Base-by-base conservation (phyloP, 75 land plant species). In the Cupressus sempervirens region DNA sequence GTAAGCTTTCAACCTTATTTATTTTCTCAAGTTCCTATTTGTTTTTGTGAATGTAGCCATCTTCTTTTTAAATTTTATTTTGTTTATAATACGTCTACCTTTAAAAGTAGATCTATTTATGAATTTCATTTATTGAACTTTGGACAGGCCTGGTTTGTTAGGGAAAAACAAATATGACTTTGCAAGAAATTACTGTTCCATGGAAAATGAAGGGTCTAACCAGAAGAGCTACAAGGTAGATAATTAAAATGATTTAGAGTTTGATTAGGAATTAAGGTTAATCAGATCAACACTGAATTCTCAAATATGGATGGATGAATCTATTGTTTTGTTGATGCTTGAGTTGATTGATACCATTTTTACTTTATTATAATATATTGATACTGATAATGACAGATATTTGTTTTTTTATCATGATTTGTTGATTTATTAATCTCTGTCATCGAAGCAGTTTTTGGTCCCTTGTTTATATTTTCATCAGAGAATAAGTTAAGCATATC, bases 81-180 rank as follows among this genome's bases (percentile, higher is more conserved):
- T 83, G 12, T 29, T 30, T 29, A 12, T 18, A 52, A 7, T 82
- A n/a, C 56, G 18, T 23, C 6, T 41, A 23, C 36, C 48, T 13
- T 41, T 3, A 4, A 30, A 29, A 14, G 20, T 7, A 83, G 29
- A 7, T 40, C 26, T 50, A 54, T 56, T 75, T 36, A 5, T 38
- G 8, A 48, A 34, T 82, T 50, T 88, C 20, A 20, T 20, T 72
- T 26, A 43, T 41, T 82, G 45, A 35, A 20, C 38, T 65, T 76
- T 84, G 36, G 73, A 52, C 87, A 97, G 99, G 95, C 96, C 96
- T 83, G 92, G 95, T 45, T 92, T 98, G 87, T 87, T 98, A 56
- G 98, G 99, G 81, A 93, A 92, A 77, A 86, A 87, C 84, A 98
- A 98, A 76, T 98, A 94, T 89, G 95, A 98, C 38, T 98, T 96